These are phyloP conservation scores for Teunomyces lycoperdinae DNA, from an alignment of 805 yeast species.

Conservation along the genomic window DNA sequence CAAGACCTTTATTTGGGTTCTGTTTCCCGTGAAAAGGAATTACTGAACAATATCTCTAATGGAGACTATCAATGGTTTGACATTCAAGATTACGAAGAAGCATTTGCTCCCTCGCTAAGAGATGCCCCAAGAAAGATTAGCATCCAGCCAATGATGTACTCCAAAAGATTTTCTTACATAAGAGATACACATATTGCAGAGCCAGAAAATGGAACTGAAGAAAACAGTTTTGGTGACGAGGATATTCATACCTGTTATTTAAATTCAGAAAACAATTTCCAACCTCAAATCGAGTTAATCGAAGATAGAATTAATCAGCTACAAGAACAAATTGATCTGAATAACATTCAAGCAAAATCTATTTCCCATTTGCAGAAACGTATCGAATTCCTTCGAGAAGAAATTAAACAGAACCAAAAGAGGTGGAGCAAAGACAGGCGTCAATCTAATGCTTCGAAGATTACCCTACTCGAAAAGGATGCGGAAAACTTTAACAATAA, in stretches of 20 bases:
- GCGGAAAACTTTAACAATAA: conserved; percentile 30
- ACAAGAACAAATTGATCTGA: conserved; percentile 13
- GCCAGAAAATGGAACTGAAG: conserved; percentile 9
- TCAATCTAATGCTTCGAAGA: background rate
- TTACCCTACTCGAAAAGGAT: background rate
- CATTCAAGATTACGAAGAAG: conserved; percentile 57
- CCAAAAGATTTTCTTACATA: conserved; percentile 68
- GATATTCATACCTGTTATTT: conserved; percentile 30
- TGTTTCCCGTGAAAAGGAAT: conserved; percentile 2
- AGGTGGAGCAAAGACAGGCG: background rate
- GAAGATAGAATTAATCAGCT: conserved; percentile 26
- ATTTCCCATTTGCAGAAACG: conserved; percentile 13
- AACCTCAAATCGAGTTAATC: conserved; percentile 26
- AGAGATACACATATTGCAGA: conserved; percentile 46
- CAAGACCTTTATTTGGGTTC: conserved; percentile 22
- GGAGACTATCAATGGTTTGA: conserved; percentile 62
- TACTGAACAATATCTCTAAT: conserved; percentile 43
- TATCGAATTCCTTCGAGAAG: conserved; percentile 17
- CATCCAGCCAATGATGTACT: conserved; percentile 59
- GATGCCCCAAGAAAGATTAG: conserved; percentile 40
- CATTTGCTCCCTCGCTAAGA: conserved; percentile 40
- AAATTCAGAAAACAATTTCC: conserved; percentile 22
- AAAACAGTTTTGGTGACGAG: conserved; percentile 22
- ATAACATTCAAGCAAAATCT: conserved; percentile 7
- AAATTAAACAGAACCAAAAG: conserved; percentile 2